Percentiles rank a stretch among this genome's conserved stretches.
Conservation (phyloP, 306 rosid genomes). For the Cicer yamashitae region DNA sequence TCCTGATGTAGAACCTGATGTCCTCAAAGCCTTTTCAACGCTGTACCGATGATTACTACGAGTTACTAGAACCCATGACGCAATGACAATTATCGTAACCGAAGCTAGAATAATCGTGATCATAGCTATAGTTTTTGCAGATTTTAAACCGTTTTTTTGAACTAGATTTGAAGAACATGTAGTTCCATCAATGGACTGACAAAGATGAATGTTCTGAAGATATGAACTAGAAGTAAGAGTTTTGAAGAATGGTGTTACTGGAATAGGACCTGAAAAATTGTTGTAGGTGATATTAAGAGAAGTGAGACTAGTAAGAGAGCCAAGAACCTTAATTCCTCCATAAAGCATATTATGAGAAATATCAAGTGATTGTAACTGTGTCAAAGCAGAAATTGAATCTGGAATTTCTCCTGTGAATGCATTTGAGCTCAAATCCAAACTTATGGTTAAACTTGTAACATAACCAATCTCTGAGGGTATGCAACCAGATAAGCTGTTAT, state of each 20-base stretch:
- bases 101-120: conserved; percentile 66
- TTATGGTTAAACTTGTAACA: conserved; percentile 85
- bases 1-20: conserved; percentile 54
- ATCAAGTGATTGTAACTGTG: conserved; percentile 85
- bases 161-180: conserved; percentile 76
- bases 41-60: conserved; percentile 59
- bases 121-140: conserved; percentile 70
- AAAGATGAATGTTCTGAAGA: conserved; percentile 66
- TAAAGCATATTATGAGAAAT: conserved; percentile 76
- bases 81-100: conserved; percentile 64
- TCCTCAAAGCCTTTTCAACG: conserved; percentile 59
- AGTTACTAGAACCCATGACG: conserved; percentile 74
- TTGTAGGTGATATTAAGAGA: conserved; percentile 81
- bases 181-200: conserved; percentile 78
- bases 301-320: conserved; percentile 81
- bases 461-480: conserved; percentile 80
- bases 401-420: conserved; percentile 82
- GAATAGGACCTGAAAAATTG: conserved; percentile 93
- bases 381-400: conserved; percentile 66
- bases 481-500: conserved; percentile 75
- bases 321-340: conserved; percentile 77
- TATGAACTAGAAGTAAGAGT: conserved; percentile 70
- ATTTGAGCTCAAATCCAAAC: conserved; percentile 87
- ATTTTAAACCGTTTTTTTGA: conserved; percentile 60
- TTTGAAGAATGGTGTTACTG: conserved; percentile 83